A percentile compares a stretch with the other conserved stretches of the same genome.
Conservation (phyloP, 225 moss, liverwort and hornwort genomes). For the Polytrichum commune region DNA sequence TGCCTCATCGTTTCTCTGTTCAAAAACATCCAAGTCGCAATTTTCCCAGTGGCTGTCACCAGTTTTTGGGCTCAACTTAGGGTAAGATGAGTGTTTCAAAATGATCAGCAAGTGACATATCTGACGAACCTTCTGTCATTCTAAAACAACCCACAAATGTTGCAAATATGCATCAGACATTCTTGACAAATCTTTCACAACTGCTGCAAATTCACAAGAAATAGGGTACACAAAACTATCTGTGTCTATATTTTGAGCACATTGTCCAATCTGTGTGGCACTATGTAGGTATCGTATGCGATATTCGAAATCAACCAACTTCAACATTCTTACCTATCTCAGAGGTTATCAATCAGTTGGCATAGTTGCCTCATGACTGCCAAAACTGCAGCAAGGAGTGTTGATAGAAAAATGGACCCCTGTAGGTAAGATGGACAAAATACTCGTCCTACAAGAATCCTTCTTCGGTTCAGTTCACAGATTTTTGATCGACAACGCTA, state of each 20-base stretch:
- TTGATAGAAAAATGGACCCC: no score
- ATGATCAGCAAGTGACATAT: no score
- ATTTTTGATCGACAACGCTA: no score
- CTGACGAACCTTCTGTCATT: no score
- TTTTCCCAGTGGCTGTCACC: background rate
- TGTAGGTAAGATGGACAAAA: no score
- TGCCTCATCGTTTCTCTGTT: background rate
- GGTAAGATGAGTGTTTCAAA: background rate
- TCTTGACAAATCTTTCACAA: background rate
- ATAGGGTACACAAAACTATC: background rate
- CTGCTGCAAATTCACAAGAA: background rate
- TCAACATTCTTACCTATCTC: background rate
- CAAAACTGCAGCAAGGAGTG: no score
- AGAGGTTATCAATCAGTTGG: background rate
- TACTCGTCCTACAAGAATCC: no score
- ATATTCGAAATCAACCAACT: no score
- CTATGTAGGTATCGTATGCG: no score
- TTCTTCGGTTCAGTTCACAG: no score
- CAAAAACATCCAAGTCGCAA: background rate
- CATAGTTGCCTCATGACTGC: no score
- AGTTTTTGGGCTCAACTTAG: background rate
- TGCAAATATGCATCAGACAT: background rate
- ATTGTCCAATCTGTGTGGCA: background rate
- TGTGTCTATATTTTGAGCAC: background rate
- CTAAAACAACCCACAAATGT: background rate